Conservation (phyloP, 495 filamentous ascomycete species). For the Penicillium odoratum region DNA sequence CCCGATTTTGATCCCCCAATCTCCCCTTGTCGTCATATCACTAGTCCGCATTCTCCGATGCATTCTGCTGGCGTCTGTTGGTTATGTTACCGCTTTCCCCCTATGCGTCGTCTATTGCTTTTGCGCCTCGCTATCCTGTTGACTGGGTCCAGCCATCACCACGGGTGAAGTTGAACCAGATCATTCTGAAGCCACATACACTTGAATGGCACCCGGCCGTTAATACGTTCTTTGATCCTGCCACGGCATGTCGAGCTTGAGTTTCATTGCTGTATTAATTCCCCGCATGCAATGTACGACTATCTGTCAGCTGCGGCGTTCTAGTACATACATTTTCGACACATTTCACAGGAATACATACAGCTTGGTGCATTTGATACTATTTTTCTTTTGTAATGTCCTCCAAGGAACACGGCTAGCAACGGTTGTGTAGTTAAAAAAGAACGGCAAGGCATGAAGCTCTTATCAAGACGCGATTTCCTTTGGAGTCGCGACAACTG, state of each 20-base stretch:
- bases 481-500: neutral
- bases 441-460: too few species aligned
- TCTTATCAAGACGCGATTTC: neutral
- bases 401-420: neutral
- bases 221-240: conserved; percentile 1
- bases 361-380: conserved; percentile 12
- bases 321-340: conserved; percentile 35
- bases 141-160: conserved; percentile 6
- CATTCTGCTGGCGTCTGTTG: conserved; percentile 52
- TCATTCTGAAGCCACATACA: conserved; percentile 26
- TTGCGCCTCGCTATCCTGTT: conserved; percentile 22
- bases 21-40: conserved; percentile 29
- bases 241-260: conserved; percentile 2
- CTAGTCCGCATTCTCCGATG: conserved; percentile 36
- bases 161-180: conserved; percentile 25
- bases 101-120: conserved; percentile 21
- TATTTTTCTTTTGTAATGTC: neutral
- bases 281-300: conserved; percentile 38
- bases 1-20: conserved; percentile 19
- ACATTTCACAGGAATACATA: conserved; percentile 18
- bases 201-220: conserved; percentile 3
- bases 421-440: too few species aligned
- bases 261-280: conserved; percentile 16
- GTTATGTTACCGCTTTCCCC: conserved; percentile 35
- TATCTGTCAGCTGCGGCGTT: conserved; percentile 23